Percentiles rank a stretch among this genome's conserved stretches.
phyloP scores from a whole-genome alignment of 1,284 basidiomycete species.

The Austropuccinia psidii region DNA sequence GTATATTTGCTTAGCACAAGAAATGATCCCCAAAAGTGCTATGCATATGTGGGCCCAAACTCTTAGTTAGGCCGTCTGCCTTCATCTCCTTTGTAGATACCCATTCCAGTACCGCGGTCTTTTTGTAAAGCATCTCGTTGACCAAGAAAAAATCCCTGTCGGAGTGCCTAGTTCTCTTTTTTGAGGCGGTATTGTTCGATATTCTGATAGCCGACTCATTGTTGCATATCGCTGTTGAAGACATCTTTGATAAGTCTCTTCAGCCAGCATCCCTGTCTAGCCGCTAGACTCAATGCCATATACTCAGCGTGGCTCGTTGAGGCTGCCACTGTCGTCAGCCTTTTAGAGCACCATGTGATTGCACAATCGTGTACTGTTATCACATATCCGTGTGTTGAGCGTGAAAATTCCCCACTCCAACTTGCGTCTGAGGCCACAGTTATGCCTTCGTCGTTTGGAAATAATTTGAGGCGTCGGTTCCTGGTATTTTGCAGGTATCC shows the following conservation, averaged over 20 bases:
- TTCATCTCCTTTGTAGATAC: background rate
- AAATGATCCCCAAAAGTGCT: too few relatives aligned
- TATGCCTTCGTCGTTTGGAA: too few relatives aligned
- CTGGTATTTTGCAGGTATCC: too few relatives aligned
- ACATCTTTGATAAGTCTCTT: background rate
- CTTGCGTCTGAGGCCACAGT: too few relatives aligned
- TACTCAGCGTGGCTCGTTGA: slow-evolving; percentile 11
- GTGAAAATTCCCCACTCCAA: background rate
- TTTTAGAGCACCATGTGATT: background rate
- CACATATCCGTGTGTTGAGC: background rate
- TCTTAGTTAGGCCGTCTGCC: slow-evolving; percentile 11
- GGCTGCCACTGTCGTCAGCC: background rate
- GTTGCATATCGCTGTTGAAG: background rate
- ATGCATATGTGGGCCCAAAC: background rate
- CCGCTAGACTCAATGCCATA: background rate
- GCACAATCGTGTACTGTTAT: background rate
- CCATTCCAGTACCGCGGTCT: background rate
- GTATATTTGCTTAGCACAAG: too few relatives aligned
- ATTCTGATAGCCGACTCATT: slow-evolving; percentile 1
- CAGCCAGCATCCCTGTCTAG: background rate
- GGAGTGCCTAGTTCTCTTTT: slow-evolving; percentile 4
- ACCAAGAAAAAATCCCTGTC: slow-evolving; percentile 7
- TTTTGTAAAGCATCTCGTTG: background rate
- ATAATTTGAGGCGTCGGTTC: too few relatives aligned
- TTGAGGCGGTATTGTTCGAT: slow-evolving; percentile 4